Percentiles rank a stretch among this genome's conserved stretches.
phyloP scores from a whole-genome alignment of 805 yeast genomes.

The Blastobotrys robertii region DNA sequence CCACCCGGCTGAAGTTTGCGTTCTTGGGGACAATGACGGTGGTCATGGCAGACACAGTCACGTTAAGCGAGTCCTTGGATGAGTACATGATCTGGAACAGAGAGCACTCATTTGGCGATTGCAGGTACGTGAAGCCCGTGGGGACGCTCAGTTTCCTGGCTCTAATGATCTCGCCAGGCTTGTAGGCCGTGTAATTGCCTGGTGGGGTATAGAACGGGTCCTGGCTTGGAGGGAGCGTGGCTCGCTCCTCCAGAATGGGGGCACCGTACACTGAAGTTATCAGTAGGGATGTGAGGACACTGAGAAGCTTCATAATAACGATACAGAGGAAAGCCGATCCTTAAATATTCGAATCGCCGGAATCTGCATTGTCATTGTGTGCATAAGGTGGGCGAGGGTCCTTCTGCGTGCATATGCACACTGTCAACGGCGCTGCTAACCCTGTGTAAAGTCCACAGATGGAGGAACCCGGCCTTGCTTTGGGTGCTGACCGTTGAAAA shows the following conservation, averaged over 20 bases:
- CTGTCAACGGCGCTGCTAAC: too few relatives aligned
- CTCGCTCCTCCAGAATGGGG: not conserved
- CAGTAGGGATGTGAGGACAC: too few relatives aligned
- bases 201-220: conserved; percentile 16
- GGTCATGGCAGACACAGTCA: conserved; percentile 16
- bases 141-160: not conserved
- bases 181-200: conserved; percentile 8
- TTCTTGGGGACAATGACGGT: conserved; percentile 19
- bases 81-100: conserved; percentile 11
- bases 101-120: not conserved
- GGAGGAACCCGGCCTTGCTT: too few relatives aligned
- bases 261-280: too few relatives aligned
- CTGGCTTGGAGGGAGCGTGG: conserved; percentile 15
- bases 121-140: conserved; percentile 1
- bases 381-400: too few relatives aligned
- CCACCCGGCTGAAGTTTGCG: conserved; percentile 7
- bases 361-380: too few relatives aligned
- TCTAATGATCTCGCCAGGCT: conserved; percentile 6
- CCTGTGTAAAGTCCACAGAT: too few relatives aligned
- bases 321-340: too few relatives aligned
- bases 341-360: too few relatives aligned
- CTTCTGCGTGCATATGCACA: too few relatives aligned
- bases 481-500: too few relatives aligned
- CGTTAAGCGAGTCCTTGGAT: conserved; percentile 8
- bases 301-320: too few relatives aligned